Evolutionary conservation across 345 rosid species (phyloP), one percentile per base, ranked within the genome.

Genomic region (Erodium maritimum): DNA sequence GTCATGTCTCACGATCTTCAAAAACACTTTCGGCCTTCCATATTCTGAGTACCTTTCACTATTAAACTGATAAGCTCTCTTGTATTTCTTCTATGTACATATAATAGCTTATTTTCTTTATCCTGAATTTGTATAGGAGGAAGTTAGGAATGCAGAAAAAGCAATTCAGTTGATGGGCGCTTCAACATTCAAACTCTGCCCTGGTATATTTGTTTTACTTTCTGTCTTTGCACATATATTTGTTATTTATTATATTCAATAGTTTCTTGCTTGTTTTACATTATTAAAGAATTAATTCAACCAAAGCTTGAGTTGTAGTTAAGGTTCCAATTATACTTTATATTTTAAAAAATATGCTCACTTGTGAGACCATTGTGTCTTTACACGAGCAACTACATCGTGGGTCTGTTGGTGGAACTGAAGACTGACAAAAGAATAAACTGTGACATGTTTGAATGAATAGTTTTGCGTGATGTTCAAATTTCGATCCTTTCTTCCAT

Each of bases 91-190:
- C 37, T 51, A 25, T 45, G 48, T 50, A n/a, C 17, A 19, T 11
- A 19, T 11, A 52, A 55, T 19, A 46, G 25, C 9, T 57, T 45
- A 23, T 57, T 63, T 54, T 50, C 23, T 18, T 60, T 50, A 21
- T 65, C 56, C 48, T 69, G 24, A 57, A n/a, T 61, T 60, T 63
- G 29, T 57, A 59, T 74, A 85, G 88, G 86, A 75, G 48, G 96
- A 88, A 73, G 83, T 85, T 46, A 74, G 67, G 62, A 80, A 67
- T 62, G 90, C 90, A 5, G 86, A 81, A 66, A 86, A 69, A 71
- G 90, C 98, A 56, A 74, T 88, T 69, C 74, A 72, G 54, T 65
- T 77, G 53, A 74, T 91, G 84, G 96, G 96, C 20, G 91, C 84
- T 71, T 86, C 91, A 16, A 4, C 76, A 54, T 67, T 88, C 69